Evolutionary conservation across 2,329 filamentous ascomycete genomes (phyloP), one percentile per base, ranked within the genome.

Genomic region (Xylariales sp.): DNA sequence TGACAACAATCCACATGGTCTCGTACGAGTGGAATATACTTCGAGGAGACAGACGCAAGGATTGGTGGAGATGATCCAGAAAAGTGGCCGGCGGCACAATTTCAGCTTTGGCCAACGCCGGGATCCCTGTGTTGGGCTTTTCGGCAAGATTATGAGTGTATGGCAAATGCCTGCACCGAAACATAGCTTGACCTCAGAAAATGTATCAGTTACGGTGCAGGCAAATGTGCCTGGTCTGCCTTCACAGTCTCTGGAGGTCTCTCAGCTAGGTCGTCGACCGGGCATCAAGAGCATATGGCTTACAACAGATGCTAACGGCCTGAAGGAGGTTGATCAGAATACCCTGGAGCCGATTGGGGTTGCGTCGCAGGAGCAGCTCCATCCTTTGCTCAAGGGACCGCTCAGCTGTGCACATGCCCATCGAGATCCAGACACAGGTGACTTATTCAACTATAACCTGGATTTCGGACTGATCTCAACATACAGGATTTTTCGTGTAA

Each of bases 381-480:
- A 94, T 56, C 82, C 84, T 0, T 70, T 76, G 0, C 70, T 94
- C 10, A 77, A 68, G 10, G 88, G 88, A 0, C 76, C 73, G 1
- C 57, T 86, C 11, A 82, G 83, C 2, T 82, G 77, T 28, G 78
- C 88, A 0, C 88, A 94, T 57, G 78, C 83, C 0, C 80, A 83
- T 41, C 74, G 76, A 1, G 86, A 93, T 56, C 84, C 83, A 0
- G 60, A 64, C 0, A 89, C 82, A 0, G 87, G 88, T 5, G 86
- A 93, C 48, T 56, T 86, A 5, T 91, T 78, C 71, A 94, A 93
- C 62, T 91, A 78, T 64, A 94, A 94, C 54, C 74, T 90, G n/a
- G 71, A 80, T 0, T 58, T 86, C 14, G 81, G 80, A 0, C 61
- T 58, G 0, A 57, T 55, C 0, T 60, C 76, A 1, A 78, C 70